These are phyloP conservation scores for Oryza nivara DNA, from an alignment of 176 grass and related monocot species.

Conservation along the genomic window DNA sequence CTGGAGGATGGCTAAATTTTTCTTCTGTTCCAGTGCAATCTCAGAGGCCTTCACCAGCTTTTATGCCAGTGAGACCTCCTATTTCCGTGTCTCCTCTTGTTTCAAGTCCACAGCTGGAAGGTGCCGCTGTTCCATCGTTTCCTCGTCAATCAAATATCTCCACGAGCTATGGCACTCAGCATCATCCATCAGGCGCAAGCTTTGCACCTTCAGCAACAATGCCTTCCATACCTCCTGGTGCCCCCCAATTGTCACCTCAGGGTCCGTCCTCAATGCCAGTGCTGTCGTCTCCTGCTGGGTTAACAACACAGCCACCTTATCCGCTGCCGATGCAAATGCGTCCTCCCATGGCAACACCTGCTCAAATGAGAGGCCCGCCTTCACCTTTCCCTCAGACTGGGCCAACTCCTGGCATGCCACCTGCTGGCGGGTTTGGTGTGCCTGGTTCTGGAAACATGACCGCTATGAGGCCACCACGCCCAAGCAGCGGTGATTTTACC, in stretches of 20 bases:
- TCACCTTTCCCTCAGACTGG: conserved; percentile 55
- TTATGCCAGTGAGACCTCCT: conserved; percentile 46
- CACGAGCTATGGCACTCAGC: conserved; percentile 28
- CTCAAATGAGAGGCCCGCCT: conserved; percentile 39
- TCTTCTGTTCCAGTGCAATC: conserved; percentile 24
- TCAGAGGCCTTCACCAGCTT: conserved; percentile 38
- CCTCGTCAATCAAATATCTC: conserved; percentile 50
- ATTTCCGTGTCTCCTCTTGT: conserved; percentile 44
- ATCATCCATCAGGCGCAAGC: conserved; percentile 43
- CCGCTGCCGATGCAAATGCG: conserved; percentile 29
- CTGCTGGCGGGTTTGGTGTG: conserved; percentile 10
- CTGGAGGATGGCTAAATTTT: conserved; percentile 62
- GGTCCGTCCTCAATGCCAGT: conserved; percentile 34
- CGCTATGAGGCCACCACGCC: conserved; percentile 53
- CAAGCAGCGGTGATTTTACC: conserved; percentile 68
- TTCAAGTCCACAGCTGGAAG: conserved; percentile 28
- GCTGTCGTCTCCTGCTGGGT: conserved; percentile 45
- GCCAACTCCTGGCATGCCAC: conserved; percentile 34
- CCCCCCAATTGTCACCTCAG: conserved; percentile 29
- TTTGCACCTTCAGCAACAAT: conserved; percentile 41
- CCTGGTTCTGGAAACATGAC: conserved; percentile 36
- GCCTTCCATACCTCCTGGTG: conserved; percentile 43
- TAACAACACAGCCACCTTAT: conserved; percentile 25
- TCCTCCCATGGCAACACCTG: conserved; percentile 26
- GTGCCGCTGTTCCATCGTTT: conserved; percentile 2